Base-by-base conservation (phyloP, 345 rosid genomes). In the Turnera subulata region DNA sequence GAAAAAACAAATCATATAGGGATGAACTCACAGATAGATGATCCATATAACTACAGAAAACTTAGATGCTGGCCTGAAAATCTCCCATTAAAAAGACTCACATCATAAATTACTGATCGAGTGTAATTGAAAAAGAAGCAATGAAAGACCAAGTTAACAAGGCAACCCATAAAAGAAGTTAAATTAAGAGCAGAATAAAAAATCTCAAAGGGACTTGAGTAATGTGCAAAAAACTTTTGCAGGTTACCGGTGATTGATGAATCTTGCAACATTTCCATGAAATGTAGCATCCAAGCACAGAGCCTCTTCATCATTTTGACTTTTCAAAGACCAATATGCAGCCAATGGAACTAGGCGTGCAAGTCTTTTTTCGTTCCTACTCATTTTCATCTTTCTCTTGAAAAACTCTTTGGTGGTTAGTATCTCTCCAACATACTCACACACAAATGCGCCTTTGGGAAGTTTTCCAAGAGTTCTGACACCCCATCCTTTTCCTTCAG, bases 401-500 rank as follows among this genome's bases (percentile, higher is more conserved):
- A 73, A 58, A 62, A 82, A 68, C 80, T 93, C 99, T 0, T 70
- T 77, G 72, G 64, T 81, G 56, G 96, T 89, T 59, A 93, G 55
- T 61, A 93, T 77, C 72, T 93, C 99, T 55, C 99, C 97, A 53
- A 80, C 74, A 59, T 82, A 89, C 72, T 89, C 99, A 46, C 88
- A 89, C 17, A 93, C 80, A 78, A 87, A 85, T 9, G 91, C 66
- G 65, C 99, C 99, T 81, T 86, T 93, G 20, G 93, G 89, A 76
- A 93, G 75, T 68, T 86, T 82, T 55, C 76, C 79, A 44, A 86
- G 78, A 55, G 97, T 73, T 68, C 83, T 77, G 40, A 93, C 66
- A 62, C 99, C 99, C 97, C 97, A 93, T 47, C 91, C 94, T 73
- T 86, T 92, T 43, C 73, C 85, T 62, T 74, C 91, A 24, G 61